Percentiles rank a stretch among this genome's conserved stretches.
phyloP scores from a whole-genome alignment of 768 basidiomycete species.

The Mycena indigotica region DNA sequence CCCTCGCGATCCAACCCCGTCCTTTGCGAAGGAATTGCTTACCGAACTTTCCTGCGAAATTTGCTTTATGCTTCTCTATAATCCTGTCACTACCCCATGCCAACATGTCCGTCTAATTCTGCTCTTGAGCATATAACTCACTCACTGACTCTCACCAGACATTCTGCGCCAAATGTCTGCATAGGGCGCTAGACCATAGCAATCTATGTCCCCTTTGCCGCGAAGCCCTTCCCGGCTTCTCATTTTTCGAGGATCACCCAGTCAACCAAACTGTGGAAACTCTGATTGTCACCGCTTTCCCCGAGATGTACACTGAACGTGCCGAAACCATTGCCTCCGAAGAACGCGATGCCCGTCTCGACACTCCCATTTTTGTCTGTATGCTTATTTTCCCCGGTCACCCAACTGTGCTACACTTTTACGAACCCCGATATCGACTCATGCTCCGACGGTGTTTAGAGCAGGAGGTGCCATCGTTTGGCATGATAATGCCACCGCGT shows the following conservation, averaged over 20 bases:
- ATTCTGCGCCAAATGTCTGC: slow-evolving; percentile 87
- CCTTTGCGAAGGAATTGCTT: slow-evolving; percentile 63
- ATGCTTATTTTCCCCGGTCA: slow-evolving; percentile 90
- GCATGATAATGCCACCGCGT: slow-evolving; percentile 83
- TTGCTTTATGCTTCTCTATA: slow-evolving; percentile 80
- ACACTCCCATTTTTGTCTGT: slow-evolving; percentile 91
- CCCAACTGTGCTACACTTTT: slow-evolving; percentile 89
- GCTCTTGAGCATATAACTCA: slow-evolving; percentile 14
- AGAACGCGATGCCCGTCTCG: slow-evolving; percentile 74
- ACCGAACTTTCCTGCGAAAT: slow-evolving; percentile 87
- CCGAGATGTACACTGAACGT: slow-evolving; percentile 62
- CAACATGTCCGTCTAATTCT: slow-evolving; percentile 72
- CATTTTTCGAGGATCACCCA: slow-evolving; percentile 81
- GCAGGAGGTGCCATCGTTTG: slow-evolving; percentile 75
- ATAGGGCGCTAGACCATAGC: slow-evolving; percentile 87
- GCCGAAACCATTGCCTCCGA: slow-evolving; percentile 67
- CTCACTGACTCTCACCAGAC: slow-evolving; percentile 52
- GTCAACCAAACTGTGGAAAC: slow-evolving; percentile 70
- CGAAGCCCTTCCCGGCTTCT: slow-evolving; percentile 68
- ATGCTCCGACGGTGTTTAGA: slow-evolving; percentile 97
- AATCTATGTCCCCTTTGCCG: slow-evolving; percentile 85
- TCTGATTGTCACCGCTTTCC: slow-evolving; percentile 72
- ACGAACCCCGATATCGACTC: slow-evolving; percentile 91
- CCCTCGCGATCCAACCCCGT: slow-evolving; percentile 20
- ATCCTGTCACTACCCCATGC: slow-evolving; percentile 91